Evolutionary conservation across 345 rosid species (phyloP).

Genomic region (Adansonia digitata): DNA sequence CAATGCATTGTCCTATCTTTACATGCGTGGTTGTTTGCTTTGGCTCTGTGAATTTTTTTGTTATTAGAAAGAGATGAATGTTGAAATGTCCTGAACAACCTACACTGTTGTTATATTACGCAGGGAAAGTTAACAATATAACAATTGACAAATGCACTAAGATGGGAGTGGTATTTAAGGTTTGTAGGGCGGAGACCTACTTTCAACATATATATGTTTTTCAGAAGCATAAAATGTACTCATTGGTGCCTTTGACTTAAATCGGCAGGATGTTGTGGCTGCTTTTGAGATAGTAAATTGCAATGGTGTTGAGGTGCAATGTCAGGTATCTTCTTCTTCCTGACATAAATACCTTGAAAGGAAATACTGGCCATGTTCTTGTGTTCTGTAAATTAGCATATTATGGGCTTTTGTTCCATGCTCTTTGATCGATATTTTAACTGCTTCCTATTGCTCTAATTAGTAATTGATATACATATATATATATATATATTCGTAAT

Average conservation of each 20-base stretch:
- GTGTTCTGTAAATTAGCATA: background rate
- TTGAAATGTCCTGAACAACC: constrained; percentile 10
- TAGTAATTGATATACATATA: background rate
- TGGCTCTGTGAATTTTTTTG: background rate
- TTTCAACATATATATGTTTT: background rate
- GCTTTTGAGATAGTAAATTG: constrained; percentile 97
- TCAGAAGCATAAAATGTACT: background rate
- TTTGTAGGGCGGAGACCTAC: constrained; percentile 35
- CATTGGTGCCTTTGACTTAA: constrained; percentile 16
- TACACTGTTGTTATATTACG: constrained; percentile 21
- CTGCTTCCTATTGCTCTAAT: background rate
- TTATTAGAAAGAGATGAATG: background rate
- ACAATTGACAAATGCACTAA: constrained; percentile 93
- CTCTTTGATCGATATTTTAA: background rate
- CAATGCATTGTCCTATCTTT: background rate
- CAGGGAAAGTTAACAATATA: constrained; percentile 97
- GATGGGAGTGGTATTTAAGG: constrained; percentile 84
- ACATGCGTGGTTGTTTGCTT: constrained; percentile 9
- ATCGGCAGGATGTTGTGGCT: constrained; percentile 88
- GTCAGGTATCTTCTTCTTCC: constrained; percentile 63
- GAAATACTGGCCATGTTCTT: background rate
- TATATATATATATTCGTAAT: too few species aligned
- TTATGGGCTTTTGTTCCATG: background rate
- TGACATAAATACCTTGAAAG: background rate
- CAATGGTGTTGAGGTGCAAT: constrained; percentile 90